Evolutionary conservation across 2,329 filamentous ascomycete genomes (phyloP).

Genomic region (Chaetothyriales sp.): DNA sequence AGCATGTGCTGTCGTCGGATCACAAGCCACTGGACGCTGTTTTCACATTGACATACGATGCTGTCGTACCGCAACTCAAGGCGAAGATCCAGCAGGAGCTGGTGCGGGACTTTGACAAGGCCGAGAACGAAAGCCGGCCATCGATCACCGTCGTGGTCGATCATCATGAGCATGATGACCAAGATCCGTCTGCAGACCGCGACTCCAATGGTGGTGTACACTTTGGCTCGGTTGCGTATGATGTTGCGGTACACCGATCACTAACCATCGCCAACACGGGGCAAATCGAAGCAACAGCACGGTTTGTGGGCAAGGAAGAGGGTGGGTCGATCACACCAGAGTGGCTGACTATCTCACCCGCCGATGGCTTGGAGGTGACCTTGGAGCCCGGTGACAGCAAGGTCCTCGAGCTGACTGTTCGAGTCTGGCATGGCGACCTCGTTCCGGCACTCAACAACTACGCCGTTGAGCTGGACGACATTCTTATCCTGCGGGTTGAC

Average conservation of each 20-base stretch:
- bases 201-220: constrained; percentile 38
- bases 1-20: constrained; percentile 79
- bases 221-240: constrained; percentile 61
- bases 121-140: constrained; percentile 79
- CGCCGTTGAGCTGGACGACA: constrained; percentile 55
- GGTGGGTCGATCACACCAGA: neutral
- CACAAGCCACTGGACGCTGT: constrained; percentile 81
- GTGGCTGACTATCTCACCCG: neutral
- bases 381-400: constrained; percentile 75
- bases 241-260: constrained; percentile 47
- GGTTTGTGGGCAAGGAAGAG: constrained; percentile 59
- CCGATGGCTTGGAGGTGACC: constrained; percentile 34
- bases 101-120: constrained; percentile 71
- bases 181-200: constrained; percentile 25
- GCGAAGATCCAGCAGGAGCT: constrained; percentile 73
- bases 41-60: constrained; percentile 73
- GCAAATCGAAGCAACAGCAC: constrained; percentile 61
- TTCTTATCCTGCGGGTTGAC: constrained; percentile 70
- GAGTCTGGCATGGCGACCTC: constrained; percentile 48
- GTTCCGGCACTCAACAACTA: constrained; percentile 59
- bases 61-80: constrained; percentile 71
- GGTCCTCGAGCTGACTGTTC: constrained; percentile 51
- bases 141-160: constrained; percentile 73
- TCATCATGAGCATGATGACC: constrained; percentile 25
- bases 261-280: constrained; percentile 89